phyloP scores from a whole-genome alignment of 495 filamentous ascomycete species.

The Penicillium cosmopolitanum region DNA sequence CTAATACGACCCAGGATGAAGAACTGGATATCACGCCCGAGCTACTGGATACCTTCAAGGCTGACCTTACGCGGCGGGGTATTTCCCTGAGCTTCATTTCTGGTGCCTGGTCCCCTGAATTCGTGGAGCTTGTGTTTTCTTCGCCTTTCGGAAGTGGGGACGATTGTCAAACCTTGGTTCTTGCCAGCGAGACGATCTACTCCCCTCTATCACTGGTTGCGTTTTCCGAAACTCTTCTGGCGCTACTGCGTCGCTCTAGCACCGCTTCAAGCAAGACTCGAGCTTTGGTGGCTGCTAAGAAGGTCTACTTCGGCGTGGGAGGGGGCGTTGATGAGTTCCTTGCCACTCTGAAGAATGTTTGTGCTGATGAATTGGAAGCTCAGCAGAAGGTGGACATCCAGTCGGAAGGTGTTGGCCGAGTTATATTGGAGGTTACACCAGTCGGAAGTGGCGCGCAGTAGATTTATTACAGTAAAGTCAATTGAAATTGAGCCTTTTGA shows the following conservation, averaged over 20 bases:
- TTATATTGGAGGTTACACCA: constrained; percentile 47
- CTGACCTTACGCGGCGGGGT: constrained; percentile 54
- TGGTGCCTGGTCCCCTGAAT: constrained; percentile 77
- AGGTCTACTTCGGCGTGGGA: constrained; percentile 95
- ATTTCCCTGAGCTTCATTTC: constrained; percentile 77
- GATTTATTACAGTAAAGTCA: neutral
- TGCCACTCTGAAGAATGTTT: constrained; percentile 56
- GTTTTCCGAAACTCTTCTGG: constrained; percentile 75
- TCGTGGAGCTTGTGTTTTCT: constrained; percentile 59
- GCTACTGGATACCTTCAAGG: constrained; percentile 63
- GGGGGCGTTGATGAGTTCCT: constrained; percentile 91
- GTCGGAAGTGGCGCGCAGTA: constrained; percentile 5
- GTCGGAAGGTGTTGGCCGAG: constrained; percentile 51
- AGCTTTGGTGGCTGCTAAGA: constrained; percentile 87
- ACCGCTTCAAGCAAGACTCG: constrained; percentile 45
- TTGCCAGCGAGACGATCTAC: constrained; percentile 96
- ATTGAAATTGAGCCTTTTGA: neutral
- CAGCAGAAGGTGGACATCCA: constrained; percentile 64
- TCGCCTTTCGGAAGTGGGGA: constrained; percentile 1
- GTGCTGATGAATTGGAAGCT: constrained; percentile 60
- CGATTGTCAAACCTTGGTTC: constrained; percentile 52
- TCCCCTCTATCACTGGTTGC: constrained; percentile 71
- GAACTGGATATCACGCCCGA: constrained; percentile 75
- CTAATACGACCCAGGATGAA: constrained; percentile 36
- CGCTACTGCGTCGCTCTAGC: constrained; percentile 60